Percentiles rank a stretch among this genome's conserved stretches.
phyloP scores from a whole-genome alignment of 345 rosid species.

The Rhizophora apiculata region DNA sequence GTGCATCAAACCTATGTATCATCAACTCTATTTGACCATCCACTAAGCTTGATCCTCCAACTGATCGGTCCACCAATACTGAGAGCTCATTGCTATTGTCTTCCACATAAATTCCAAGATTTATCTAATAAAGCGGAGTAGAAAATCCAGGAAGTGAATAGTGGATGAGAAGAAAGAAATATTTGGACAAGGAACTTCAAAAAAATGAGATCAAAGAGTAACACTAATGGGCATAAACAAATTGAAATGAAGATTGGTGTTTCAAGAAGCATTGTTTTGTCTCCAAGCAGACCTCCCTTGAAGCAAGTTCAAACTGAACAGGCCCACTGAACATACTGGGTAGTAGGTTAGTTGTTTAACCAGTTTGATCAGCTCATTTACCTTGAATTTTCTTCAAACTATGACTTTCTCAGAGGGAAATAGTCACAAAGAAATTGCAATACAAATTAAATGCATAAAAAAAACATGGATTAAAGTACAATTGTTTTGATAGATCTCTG shows the following conservation, averaged over 20 bases:
- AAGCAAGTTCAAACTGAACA: background rate
- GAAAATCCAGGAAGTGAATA: background rate
- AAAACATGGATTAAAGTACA: no score
- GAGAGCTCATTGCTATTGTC: slow-evolving; percentile 71
- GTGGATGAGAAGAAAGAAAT: background rate
- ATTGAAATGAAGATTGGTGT: background rate
- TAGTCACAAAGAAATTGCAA: background rate
- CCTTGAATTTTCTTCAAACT: no score
- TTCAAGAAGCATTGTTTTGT: background rate
- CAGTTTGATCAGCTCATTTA: slow-evolving; percentile 1
- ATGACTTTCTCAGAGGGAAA: background rate
- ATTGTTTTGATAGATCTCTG: no score
- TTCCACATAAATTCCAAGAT: slow-evolving; percentile 79
- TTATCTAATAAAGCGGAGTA: slow-evolving; percentile 45
- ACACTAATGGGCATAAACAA: background rate
- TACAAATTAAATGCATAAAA: no score
- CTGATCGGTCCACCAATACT: slow-evolving; percentile 82
- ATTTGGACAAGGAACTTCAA: background rate
- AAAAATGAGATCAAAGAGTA: background rate
- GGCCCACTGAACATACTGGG: background rate
- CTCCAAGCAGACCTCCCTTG: background rate
- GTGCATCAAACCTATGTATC: slow-evolving; percentile 71
- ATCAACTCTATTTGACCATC: slow-evolving; percentile 91
- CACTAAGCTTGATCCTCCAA: slow-evolving; percentile 78
- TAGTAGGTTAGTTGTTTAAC: background rate